A percentile compares a stretch with the other conserved stretches of the same genome.
phyloP scores from a whole-genome alignment of 495 filamentous ascomycete species.

The Annulohypoxylon maeteangense region DNA sequence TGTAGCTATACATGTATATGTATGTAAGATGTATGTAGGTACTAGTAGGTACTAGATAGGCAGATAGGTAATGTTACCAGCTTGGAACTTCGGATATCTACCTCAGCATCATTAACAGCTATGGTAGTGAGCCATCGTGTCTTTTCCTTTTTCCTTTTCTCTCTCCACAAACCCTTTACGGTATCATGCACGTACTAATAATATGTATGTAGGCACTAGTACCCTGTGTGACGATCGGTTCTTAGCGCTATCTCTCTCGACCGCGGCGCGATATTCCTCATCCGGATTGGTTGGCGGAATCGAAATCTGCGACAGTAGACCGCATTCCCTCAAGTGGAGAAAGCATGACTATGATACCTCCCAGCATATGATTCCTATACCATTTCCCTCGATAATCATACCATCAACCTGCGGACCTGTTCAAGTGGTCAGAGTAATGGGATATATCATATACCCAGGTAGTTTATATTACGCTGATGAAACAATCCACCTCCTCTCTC shows the following conservation, averaged over 20 bases:
- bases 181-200: background rate
- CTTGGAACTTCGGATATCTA: no score
- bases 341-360: conserved; percentile 9
- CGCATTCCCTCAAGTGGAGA: background rate
- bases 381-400: conserved; percentile 12
- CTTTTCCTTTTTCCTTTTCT: no score
- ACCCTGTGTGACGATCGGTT: background rate
- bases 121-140: no score
- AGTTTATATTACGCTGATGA: background rate
- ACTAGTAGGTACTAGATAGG: no score
- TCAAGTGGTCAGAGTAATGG: background rate
- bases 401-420: background rate
- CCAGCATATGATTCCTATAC: conserved; percentile 9
- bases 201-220: background rate
- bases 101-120: no score
- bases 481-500: background rate
- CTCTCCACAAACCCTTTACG: no score
- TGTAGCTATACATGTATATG: no score
- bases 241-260: background rate
- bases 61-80: no score
- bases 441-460: background rate
- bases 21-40: no score
- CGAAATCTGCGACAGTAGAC: conserved; percentile 10
- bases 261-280: conserved; percentile 6
- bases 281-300: conserved; percentile 8